Evolutionary conservation across 805 yeast species (phyloP), one percentile per base, ranked within the genome.

Genomic region (Pichia deserticola): DNA sequence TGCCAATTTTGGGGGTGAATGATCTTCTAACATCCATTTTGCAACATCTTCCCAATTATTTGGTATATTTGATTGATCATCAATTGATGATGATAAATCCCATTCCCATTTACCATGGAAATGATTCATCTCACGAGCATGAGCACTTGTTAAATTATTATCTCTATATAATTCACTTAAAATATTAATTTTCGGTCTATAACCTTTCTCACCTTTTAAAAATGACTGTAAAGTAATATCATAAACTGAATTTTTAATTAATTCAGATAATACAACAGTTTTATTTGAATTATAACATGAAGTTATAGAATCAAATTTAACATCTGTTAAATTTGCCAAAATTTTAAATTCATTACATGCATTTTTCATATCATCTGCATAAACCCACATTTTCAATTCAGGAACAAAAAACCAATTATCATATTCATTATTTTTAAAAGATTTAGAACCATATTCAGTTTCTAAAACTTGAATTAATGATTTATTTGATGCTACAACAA

Each of bases 401-500:
- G 51, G 40, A 27, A 29, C 11, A 29, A 41, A 54, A 5, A 49
- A 5, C 41, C 49, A 51, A 27, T n/a, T n/a, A n/a, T n/a, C n/a
- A n/a, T n/a, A n/a, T 11, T 30, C 40, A 10, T 42, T 15, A 27
- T 13, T n/a, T n/a, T n/a, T n/a, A n/a, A n/a, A n/a, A n/a, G 51
- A 41, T 7, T 34, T 39, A 3, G 5, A 6, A 4, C 32, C 20
- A 40, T 54, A 54, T 39, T 54, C 57, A 12, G 27, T 42, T 10
- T 36, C 44, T 27, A 54, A 36, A 5, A 41, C 41, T 5, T 27
- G 12, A 40, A 34, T 35, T 8, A 51, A 9, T 13, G 48, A 38
- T 11, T 32, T 34, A 1, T 27, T 45, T 10, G 36, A 32, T 9
- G 47, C 29, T 25, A 89, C 89, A 13, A 83, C 66, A 52, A 80